A percentile compares a stretch with the other conserved stretches of the same genome.
Evolutionary conservation across 2,329 filamentous ascomycete genomes (phyloP).

Genomic region (Cladophialophora bantiana): DNA sequence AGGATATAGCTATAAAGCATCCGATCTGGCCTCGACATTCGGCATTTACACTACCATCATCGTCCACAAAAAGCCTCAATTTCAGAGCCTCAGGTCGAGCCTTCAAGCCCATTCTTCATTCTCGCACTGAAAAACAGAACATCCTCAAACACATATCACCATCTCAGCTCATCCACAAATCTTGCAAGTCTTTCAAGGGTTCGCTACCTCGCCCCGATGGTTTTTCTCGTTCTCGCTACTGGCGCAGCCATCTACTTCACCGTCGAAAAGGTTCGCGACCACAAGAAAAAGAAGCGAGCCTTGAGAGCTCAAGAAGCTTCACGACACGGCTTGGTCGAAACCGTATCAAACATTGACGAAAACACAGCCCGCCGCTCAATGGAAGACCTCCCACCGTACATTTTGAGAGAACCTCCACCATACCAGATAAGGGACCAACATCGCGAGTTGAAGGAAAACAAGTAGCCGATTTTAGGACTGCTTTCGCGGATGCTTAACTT

Average conservation of each 20-base stretch:
- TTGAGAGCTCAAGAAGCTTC: conserved; percentile 22
- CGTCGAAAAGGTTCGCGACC: conserved; percentile 25
- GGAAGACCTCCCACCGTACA: background rate
- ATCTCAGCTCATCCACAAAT: no score
- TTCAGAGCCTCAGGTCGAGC: background rate
- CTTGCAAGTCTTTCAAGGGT: background rate
- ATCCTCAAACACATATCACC: no score
- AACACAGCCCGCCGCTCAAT: background rate
- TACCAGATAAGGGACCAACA: background rate
- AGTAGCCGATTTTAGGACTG: background rate
- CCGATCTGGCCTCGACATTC: background rate
- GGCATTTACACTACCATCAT: no score
- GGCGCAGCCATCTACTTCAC: conserved; percentile 24
- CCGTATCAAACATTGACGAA: background rate
- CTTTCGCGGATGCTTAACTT: no score
- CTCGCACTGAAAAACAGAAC: no score
- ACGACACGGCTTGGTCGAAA: background rate
- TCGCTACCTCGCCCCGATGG: conserved; percentile 22
- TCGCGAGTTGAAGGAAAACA: background rate
- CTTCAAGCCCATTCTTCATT: background rate
- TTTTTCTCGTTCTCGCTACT: conserved; percentile 17
- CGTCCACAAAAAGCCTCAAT: background rate
- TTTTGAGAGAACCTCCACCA: background rate
- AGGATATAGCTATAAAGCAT: background rate
- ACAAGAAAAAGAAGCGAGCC: conserved; percentile 24